Conservation (phyloP, 768 basidiomycete species). For the Amanita fuliginea region DNA sequence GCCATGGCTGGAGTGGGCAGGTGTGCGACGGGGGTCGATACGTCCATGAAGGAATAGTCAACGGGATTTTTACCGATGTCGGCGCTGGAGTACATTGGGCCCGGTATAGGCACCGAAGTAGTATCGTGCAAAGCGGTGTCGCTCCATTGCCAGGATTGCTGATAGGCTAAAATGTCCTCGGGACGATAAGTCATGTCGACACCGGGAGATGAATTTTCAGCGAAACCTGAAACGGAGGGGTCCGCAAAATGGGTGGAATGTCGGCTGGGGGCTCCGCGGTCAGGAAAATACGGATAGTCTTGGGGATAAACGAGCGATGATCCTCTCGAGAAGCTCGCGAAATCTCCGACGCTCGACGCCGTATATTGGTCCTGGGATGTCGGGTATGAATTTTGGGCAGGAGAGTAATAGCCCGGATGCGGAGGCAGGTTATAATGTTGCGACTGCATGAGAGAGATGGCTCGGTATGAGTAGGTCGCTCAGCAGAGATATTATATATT, state of each 20-base stretch:
- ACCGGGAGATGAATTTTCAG: slow-evolving; percentile 21
- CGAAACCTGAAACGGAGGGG: slow-evolving; percentile 35
- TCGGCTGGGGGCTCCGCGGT: slow-evolving; percentile 22
- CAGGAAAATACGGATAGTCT: slow-evolving; percentile 29
- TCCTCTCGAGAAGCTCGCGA: slow-evolving; percentile 36
- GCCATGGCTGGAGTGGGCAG: slow-evolving; percentile 40
- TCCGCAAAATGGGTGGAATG: slow-evolving; percentile 9
- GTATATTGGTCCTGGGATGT: slow-evolving; percentile 2
- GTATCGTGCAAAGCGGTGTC: slow-evolving; percentile 15
- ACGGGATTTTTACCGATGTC: slow-evolving; percentile 12
- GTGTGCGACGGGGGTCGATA: slow-evolving; percentile 19
- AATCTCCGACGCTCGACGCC: slow-evolving; percentile 9
- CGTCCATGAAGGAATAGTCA: slow-evolving; percentile 21
- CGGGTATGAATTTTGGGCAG: slow-evolving; percentile 10
- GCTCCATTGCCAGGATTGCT: slow-evolving; percentile 12
- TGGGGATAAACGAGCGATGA: slow-evolving; percentile 34
- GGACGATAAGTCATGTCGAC: slow-evolving; percentile 18
- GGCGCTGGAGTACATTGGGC: background rate
- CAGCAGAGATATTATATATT: slow-evolving; percentile 34
- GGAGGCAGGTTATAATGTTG: slow-evolving; percentile 20
- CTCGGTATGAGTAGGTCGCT: slow-evolving; percentile 18
- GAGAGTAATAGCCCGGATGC: slow-evolving; percentile 19
- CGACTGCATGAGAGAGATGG: slow-evolving; percentile 22
- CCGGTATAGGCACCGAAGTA: slow-evolving; percentile 7
- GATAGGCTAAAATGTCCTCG: slow-evolving; percentile 30